phyloP scores from a whole-genome alignment of 192 early-diverging fungal genomes.

The Spinellus fusiger region DNA sequence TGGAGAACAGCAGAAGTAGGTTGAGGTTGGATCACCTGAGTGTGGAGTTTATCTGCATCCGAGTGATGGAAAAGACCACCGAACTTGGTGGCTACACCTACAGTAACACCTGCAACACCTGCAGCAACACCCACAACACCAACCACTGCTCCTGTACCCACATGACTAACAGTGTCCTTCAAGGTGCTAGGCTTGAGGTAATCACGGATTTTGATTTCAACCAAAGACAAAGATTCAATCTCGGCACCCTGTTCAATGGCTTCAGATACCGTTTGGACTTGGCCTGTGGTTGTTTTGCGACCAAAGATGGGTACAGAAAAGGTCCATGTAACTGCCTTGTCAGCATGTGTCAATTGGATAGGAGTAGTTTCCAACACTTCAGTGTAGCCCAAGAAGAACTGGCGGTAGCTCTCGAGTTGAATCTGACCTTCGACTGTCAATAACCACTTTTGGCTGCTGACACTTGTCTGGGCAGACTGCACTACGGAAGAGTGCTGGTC shows the following conservation, averaged over 20 bases:
- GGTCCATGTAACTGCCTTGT: slow-evolving; percentile 5
- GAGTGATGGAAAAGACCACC: background rate
- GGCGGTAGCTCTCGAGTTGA: slow-evolving; percentile 8
- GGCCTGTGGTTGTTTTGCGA: background rate
- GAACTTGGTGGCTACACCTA: slow-evolving; percentile 3
- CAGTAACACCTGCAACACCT: background rate
- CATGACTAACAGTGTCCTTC: background rate
- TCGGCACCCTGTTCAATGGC: slow-evolving; percentile 5
- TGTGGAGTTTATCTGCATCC: background rate
- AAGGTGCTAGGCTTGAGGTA: slow-evolving; percentile 1
- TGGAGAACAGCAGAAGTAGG: background rate
- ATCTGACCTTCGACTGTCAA: slow-evolving; percentile 19
- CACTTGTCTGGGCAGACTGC: background rate
- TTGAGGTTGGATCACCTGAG: background rate
- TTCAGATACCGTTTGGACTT: background rate
- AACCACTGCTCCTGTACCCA: too few relatives aligned
- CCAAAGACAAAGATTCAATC: slow-evolving; percentile 9
- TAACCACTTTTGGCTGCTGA: slow-evolving; percentile 16
- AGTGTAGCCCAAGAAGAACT: slow-evolving; percentile 6
- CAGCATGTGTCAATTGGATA: background rate
- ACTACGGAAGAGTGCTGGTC: background rate
- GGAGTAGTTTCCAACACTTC: background rate
- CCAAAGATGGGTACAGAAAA: slow-evolving; percentile 28
- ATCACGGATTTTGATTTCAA: slow-evolving; percentile 6
- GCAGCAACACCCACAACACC: slow-evolving; percentile 15